phyloP scores from a whole-genome alignment of 2,329 filamentous ascomycete genomes.

The Talaromyces pinophilus region DNA sequence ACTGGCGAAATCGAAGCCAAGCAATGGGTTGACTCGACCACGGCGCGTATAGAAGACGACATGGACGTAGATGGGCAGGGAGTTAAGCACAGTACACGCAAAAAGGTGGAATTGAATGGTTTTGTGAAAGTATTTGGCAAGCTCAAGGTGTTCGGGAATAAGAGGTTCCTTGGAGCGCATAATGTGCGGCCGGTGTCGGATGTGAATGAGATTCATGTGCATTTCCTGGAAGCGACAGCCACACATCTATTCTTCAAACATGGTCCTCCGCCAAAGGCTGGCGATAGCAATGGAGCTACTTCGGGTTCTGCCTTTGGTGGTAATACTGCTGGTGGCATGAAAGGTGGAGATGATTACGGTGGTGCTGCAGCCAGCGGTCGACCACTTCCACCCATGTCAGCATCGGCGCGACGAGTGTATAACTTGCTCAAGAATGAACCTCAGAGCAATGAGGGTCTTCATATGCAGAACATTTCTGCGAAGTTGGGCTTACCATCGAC shows the following conservation, averaged over 20 bases:
- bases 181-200: conserved; percentile 77
- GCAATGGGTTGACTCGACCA: conserved; percentile 49
- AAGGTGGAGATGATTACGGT: conserved; percentile 47
- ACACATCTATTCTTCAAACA: conserved; percentile 82
- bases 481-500: conserved; percentile 64
- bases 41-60: conserved; percentile 36
- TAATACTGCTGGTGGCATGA: conserved; percentile 45
- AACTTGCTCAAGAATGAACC: conserved; percentile 65
- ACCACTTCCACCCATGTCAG: conserved; percentile 53
- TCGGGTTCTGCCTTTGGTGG: conserved; percentile 33
- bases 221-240: conserved; percentile 84
- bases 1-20: conserved; percentile 83
- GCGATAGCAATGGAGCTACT: conserved; percentile 29
- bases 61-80: conserved; percentile 51
- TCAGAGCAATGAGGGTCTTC: conserved; percentile 78
- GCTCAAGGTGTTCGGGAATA: conserved; percentile 80
- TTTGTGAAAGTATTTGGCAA: conserved; percentile 86
- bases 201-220: conserved; percentile 90
- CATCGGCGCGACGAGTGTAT: conserved; percentile 69
- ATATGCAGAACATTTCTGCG: conserved; percentile 74
- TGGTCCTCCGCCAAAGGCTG: conserved; percentile 56
- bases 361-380: conserved; percentile 30
- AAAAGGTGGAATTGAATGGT: conserved; percentile 66
- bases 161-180: conserved; percentile 77
- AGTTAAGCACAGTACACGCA: conserved; percentile 44